Base-by-base conservation (phyloP, 495 filamentous ascomycete species). In the Xylaria scruposa region DNA sequence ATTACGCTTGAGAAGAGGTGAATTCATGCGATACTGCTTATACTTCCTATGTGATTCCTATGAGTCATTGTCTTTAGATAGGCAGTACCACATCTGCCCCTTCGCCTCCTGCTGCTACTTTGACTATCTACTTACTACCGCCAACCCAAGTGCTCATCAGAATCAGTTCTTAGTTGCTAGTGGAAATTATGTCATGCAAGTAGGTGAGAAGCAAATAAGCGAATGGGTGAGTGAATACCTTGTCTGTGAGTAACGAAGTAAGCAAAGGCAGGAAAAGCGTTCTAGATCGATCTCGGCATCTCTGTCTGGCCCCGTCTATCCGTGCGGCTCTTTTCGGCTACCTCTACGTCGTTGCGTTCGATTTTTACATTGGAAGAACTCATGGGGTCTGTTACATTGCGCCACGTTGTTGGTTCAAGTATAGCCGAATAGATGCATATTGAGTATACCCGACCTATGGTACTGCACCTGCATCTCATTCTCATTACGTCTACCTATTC, bases 301-400 rank as follows among this genome's bases (percentile, higher is more conserved):
- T 26, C 53, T 2, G 53, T 31, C 24, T 17, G 17, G 53, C 24
- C 53, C 21, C 53, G 4, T 56, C 15, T 13, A 56, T 31, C 53
- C 24, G 4, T 31, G 53, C 53, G 53, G 53, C 53, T 56, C 53
- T 56, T 56, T 8, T 56, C 53, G 53, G 53, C 5, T 56, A 56
- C 13, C 4, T 17, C 5, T 17, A 31, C 17, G 26, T 17, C 29
- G 26, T 31, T 31, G n/a, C 47, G 4, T 56, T n/a, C 19, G 53
- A 10, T 24, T 1, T 3, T 51, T n/a, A 51, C n/a, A 24, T 24
- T 9, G 1, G 29, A 31, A 56, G 21, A 31, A 24, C 21, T 17
- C 5, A 17, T 29, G 26, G 53, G 53, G 67, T 77, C 6, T 5
- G 58, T 60, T 60, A 60, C 58, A 60, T 60, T 38, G 19, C 3